Conservation (phyloP, 2,329 filamentous ascomycete genomes). For the Albifimbria verrucaria region DNA sequence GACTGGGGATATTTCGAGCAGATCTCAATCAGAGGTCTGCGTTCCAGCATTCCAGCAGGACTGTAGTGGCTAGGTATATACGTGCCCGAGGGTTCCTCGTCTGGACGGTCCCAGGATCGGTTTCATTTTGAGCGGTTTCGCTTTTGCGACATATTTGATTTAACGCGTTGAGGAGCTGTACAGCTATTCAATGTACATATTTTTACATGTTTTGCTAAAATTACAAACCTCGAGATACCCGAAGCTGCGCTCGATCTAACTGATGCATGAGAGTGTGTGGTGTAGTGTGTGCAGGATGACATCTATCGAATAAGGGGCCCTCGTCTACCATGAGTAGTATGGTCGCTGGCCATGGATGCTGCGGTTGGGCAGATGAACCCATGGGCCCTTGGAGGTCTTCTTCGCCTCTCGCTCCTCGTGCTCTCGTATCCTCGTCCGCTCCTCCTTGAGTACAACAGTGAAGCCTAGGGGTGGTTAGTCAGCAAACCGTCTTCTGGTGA, state of each 20-base stretch:
- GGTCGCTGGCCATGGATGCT: constrained; percentile 80
- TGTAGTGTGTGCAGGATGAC: background rate
- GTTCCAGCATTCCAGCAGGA: no score
- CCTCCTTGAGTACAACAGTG: constrained; percentile 84
- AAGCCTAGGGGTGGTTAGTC: constrained; percentile 67
- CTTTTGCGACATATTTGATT: background rate
- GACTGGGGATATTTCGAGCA: no score
- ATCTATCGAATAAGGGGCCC: background rate
- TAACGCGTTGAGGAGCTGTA: constrained; percentile 13
- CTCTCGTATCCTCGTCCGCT: constrained; percentile 81
- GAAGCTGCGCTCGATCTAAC: background rate
- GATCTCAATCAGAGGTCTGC: no score
- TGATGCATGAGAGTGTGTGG: background rate
- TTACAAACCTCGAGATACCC: constrained; percentile 2
- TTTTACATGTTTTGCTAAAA: constrained; percentile 25
- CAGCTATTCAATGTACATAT: constrained; percentile 32
- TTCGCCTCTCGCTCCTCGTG: constrained; percentile 75
- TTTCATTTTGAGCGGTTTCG: background rate
- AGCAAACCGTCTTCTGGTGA: no score
- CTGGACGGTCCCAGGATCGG: no score
- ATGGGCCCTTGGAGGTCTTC: constrained; percentile 71
- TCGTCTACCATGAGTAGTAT: constrained; percentile 89
- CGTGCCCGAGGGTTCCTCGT: no score
- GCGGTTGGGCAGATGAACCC: constrained; percentile 84
- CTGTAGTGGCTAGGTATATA: background rate